Base-by-base conservation (phyloP, 2,329 filamentous ascomycete species). In the Colletotrichum limetticola region DNA sequence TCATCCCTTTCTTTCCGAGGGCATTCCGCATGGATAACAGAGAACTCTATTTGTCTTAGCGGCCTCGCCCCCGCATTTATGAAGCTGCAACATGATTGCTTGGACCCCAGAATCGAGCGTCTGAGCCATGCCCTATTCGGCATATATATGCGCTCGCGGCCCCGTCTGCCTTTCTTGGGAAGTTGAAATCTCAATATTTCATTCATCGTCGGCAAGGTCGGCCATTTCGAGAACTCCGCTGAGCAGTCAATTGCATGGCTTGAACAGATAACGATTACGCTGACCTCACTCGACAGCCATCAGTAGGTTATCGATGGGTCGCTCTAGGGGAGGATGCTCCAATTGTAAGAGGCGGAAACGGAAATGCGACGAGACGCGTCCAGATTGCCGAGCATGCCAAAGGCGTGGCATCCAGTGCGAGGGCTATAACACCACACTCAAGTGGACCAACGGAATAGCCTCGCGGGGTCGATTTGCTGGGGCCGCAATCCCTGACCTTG, bases 311-410 rank as follows among this genome's bases (percentile, higher is more conserved):
- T 42, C 6, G 26, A 75, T 75, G 73, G 71, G 53, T 37, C 71
- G 73, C 22, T 74, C 73, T n/a, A 66, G 73, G 63, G 64, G 71
- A 59, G 73, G 71, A n/a, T 75, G 73, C 58, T 66, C 62, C 58
- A 74, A 75, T 28, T 75, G 73, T 66, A 75, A 74, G 59, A 71
- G 73, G 14, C 62, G 73, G 28, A 75, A 75, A 67, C 62, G 73
- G 16, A 76, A 76, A 61, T 76, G 74, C 22, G 75, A 76, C 62
- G 75, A 76, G 52, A 60, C 60, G 49, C 74, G 72, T 16, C 74
- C 75, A 16, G 70, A 63, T 26, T 76, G 75, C 57, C 67, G 53
- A 28, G 71, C 66, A 28, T 76, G 75, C 14, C 32, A 24, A 22
- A 59, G 60, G 2, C 53, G 71, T 2, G 75, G 75, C 12, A 58